These are phyloP conservation scores for Cytospora piceicola DNA, from an alignment of 2,329 filamentous ascomycete genomes.

Conservation along the genomic window DNA sequence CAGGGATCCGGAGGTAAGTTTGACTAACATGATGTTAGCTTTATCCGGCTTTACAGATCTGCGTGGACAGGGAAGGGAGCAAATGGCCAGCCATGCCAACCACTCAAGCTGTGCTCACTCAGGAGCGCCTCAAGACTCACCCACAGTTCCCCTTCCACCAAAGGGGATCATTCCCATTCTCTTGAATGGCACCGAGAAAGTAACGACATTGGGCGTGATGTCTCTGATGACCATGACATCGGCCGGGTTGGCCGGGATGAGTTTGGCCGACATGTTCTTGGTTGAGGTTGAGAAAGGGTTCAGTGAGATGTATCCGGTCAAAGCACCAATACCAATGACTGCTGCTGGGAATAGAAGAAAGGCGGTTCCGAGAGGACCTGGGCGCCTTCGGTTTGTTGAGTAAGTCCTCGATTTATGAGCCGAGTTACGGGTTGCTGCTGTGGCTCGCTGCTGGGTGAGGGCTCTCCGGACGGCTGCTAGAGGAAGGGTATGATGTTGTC, in stretches of 20 bases:
- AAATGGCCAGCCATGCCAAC: neutral
- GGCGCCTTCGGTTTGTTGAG: conserved; percentile 11
- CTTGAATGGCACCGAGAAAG: conserved; percentile 80
- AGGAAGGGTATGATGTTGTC: conserved; percentile 6
- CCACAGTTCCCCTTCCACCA: conserved; percentile 84
- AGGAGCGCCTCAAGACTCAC: conserved; percentile 49
- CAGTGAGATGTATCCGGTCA: conserved; percentile 23
- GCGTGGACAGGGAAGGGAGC: neutral
- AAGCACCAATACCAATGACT: conserved; percentile 23
- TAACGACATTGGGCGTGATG: conserved; percentile 77
- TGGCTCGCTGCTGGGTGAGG: neutral
- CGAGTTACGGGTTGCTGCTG: conserved; percentile 3
- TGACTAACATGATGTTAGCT: conserved; percentile 58
- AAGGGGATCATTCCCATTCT: conserved; percentile 80
- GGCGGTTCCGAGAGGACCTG: conserved; percentile 22
- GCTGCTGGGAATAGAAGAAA: conserved; percentile 29
- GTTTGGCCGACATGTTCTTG: conserved; percentile 60
- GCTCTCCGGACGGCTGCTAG: neutral
- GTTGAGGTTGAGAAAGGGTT: conserved; percentile 26
- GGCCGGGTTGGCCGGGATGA: conserved; percentile 72
- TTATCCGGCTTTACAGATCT: neutral
- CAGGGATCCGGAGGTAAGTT: conserved; percentile 74
- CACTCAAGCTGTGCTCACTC: conserved; percentile 3
- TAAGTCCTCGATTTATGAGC: conserved; percentile 1
- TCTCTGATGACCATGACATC: conserved; percentile 90